phyloP scores from a whole-genome alignment of 768 basidiomycete species.

The Galerina marginata region DNA sequence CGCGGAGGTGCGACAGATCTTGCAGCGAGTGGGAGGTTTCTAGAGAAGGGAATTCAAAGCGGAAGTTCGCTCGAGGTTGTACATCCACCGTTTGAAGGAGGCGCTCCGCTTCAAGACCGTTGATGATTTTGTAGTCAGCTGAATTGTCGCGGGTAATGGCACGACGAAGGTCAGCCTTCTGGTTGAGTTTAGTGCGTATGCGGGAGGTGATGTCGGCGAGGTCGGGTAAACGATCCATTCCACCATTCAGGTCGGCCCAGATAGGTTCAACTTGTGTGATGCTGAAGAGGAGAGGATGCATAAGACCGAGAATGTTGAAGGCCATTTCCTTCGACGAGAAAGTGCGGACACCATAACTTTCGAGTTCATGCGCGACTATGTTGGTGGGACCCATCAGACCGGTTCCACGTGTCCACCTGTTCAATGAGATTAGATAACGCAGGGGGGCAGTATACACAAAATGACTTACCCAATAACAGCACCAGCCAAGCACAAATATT shows the following conservation, averaged over 20 bases:
- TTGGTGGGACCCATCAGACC: constrained; percentile 96
- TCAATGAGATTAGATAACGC: constrained; percentile 10
- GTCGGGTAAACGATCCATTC: constrained; percentile 96
- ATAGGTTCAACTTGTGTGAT: constrained; percentile 99
- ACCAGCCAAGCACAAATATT: constrained; percentile 96
- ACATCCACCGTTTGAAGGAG: constrained; percentile 92
- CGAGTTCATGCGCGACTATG: constrained; percentile 92
- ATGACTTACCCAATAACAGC: constrained; percentile 91
- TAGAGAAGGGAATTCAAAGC: constrained; percentile 91
- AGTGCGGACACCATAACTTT: constrained; percentile 91
- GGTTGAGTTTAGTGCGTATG: constrained; percentile 80
- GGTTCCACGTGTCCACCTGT: constrained; percentile 96
- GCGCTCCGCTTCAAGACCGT: constrained; percentile 91
- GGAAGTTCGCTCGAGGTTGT: constrained; percentile 97
- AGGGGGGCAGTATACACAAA: neutral
- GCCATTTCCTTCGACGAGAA: constrained; percentile 99
- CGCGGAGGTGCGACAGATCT: constrained; percentile 80
- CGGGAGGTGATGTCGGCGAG: constrained; percentile 90
- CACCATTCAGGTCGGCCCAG: constrained; percentile 98
- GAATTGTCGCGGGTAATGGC: constrained; percentile 94
- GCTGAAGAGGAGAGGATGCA: constrained; percentile 99
- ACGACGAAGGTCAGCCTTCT: constrained; percentile 91
- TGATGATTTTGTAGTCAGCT: constrained; percentile 91
- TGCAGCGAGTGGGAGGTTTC: constrained; percentile 71
- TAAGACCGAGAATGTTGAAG: constrained; percentile 98